Evolutionary conservation across 768 basidiomycete species (phyloP).

Genomic region (Pleurotus salmoneostramineus): DNA sequence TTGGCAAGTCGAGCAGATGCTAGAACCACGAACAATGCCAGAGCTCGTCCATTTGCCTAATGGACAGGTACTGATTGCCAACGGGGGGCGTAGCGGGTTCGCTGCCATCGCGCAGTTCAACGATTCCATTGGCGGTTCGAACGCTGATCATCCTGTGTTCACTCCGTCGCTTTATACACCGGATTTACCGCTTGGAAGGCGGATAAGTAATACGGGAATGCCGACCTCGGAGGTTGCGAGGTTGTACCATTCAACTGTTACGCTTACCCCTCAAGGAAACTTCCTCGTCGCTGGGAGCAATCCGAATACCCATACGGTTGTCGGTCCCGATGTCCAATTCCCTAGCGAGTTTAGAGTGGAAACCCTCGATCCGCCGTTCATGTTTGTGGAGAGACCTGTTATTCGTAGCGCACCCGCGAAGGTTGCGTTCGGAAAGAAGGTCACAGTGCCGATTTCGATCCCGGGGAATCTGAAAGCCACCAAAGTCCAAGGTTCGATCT

Average conservation of each 20-base stretch:
- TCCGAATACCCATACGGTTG: constrained; percentile 18
- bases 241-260: constrained; percentile 28
- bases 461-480: constrained; percentile 11
- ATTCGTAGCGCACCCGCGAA: constrained; percentile 17
- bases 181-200: constrained; percentile 24
- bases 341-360: constrained; percentile 18
- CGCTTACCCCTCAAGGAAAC: constrained; percentile 22
- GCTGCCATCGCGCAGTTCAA: constrained; percentile 18
- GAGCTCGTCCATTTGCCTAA: constrained; percentile 53
- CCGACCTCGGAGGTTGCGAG: constrained; percentile 23
- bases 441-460: constrained; percentile 23
- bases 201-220: constrained; percentile 29
- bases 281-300: constrained; percentile 22
- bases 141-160: constrained; percentile 43
- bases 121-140: constrained; percentile 32
- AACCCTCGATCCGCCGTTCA: constrained; percentile 25
- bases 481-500: constrained; percentile 12
- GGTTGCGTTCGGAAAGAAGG: constrained; percentile 20
- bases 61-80: constrained; percentile 44
- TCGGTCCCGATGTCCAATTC: neutral
- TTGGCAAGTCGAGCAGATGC: constrained; percentile 44
- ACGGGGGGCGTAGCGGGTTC: constrained; percentile 39
- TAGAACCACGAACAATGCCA: constrained; percentile 53
- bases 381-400: constrained; percentile 11
- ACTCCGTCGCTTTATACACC: constrained; percentile 39